A percentile compares a stretch with the other conserved stretches of the same genome.
Evolutionary conservation across 2,329 filamentous ascomycete genomes (phyloP).

Genomic region (Nigrospora oryzae): DNA sequence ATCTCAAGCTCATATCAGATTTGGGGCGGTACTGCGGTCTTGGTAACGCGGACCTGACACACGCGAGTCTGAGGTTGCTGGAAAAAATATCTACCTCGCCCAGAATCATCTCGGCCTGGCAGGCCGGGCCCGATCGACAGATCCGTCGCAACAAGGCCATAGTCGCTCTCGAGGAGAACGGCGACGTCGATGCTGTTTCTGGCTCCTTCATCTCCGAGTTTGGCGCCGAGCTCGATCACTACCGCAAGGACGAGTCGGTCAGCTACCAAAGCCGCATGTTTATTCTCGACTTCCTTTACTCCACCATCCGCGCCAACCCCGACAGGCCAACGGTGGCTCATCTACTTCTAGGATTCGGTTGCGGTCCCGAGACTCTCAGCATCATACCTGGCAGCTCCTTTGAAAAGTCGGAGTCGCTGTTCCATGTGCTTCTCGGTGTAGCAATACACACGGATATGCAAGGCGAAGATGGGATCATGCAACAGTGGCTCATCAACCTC

Average conservation of each 20-base stretch:
- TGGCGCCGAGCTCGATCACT: slow-evolving; percentile 61
- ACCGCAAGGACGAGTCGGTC: slow-evolving; percentile 58
- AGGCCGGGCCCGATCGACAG: slow-evolving; percentile 50
- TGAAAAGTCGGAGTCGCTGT: slow-evolving; percentile 63
- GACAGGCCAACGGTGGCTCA: slow-evolving; percentile 83
- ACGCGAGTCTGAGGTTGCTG: slow-evolving; percentile 73
- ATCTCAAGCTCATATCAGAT: slow-evolving; percentile 70
- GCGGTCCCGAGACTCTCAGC: slow-evolving; percentile 60
- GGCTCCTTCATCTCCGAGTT: slow-evolving; percentile 64
- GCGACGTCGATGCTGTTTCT: slow-evolving; percentile 72
- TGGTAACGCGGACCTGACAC: slow-evolving; percentile 70
- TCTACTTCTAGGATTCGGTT: slow-evolving; percentile 79
- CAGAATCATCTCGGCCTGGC: slow-evolving; percentile 66
- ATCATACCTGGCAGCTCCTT: slow-evolving; percentile 64
- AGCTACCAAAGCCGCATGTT: slow-evolving; percentile 76
- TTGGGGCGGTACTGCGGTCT: slow-evolving; percentile 82
- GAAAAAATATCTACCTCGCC: slow-evolving; percentile 80
- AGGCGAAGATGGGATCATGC: slow-evolving; percentile 48
- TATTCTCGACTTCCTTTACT: slow-evolving; percentile 78
- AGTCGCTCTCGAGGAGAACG: slow-evolving; percentile 75
- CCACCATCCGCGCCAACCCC: slow-evolving; percentile 66
- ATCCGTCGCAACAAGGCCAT: slow-evolving; percentile 75
- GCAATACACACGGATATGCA: slow-evolving; percentile 60
- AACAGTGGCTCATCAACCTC: slow-evolving; percentile 60
- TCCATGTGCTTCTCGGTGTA: slow-evolving; percentile 73